Evolutionary conservation across 2,329 filamentous ascomycete species (phyloP).

Genomic region (Furcasterigmium sp.): DNA sequence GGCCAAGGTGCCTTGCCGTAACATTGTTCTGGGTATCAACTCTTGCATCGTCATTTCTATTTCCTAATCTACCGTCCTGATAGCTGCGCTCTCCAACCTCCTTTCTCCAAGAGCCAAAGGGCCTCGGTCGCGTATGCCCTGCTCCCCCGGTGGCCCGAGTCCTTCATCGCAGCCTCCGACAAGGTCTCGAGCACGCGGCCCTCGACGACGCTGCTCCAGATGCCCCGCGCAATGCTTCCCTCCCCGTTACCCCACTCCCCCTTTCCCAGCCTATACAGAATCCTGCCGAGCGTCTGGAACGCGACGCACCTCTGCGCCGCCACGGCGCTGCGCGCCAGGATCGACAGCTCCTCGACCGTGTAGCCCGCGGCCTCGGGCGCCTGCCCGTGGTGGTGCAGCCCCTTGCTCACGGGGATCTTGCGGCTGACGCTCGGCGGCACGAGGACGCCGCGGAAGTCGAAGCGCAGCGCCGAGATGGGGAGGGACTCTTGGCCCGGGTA

Average conservation of each 20-base stretch:
- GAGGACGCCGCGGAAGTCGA: conserved; percentile 78
- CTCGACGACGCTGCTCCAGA: conserved; percentile 79
- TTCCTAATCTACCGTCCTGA: conserved; percentile 47
- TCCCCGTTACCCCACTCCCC: conserved; percentile 62
- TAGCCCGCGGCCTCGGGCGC: conserved; percentile 94
- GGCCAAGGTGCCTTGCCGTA: too few species aligned
- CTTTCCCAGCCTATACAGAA: conserved; percentile 76
- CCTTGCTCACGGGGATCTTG: conserved; percentile 68
- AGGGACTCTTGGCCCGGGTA: conserved; percentile 70
- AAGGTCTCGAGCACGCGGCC: conserved; percentile 73
- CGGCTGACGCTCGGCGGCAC: conserved; percentile 72
- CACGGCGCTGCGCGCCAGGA: conserved; percentile 74
- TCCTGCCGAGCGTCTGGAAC: conserved; percentile 82
- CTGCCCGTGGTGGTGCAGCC: conserved; percentile 88
- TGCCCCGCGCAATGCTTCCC: conserved; percentile 62
- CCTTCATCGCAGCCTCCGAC: conserved; percentile 67
- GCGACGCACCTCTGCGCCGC: conserved; percentile 86
- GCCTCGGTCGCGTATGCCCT: conserved; percentile 84
- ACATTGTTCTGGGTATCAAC: too few species aligned
- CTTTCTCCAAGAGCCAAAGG: conserved; percentile 74
- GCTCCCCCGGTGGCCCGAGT: conserved; percentile 70
- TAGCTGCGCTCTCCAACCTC: conserved; percentile 62
- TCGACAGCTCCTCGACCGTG: conserved; percentile 80
- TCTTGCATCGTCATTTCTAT: too few species aligned
- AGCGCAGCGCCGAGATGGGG: conserved; percentile 74